These are phyloP conservation scores for Didymella pinodella DNA, from an alignment of 2,329 filamentous ascomycete genomes.

Conservation along the genomic window DNA sequence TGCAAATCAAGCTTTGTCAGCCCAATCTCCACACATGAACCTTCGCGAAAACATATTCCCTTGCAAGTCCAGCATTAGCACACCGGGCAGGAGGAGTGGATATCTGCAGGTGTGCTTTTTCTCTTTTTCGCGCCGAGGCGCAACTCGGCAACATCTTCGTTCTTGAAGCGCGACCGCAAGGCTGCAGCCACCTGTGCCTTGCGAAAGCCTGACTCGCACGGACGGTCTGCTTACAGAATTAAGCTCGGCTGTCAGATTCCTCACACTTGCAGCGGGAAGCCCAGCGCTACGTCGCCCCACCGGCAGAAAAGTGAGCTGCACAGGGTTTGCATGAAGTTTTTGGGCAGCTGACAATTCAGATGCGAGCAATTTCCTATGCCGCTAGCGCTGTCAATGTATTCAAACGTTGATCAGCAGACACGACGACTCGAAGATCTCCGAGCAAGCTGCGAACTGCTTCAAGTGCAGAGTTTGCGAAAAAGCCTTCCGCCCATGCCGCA, in stretches of 20 bases:
- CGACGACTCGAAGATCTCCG: conserved; percentile 5
- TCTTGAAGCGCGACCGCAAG: conserved; percentile 11
- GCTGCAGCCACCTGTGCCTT: conserved; percentile 11
- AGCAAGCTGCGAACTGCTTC: conserved; percentile 7
- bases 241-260: conserved; percentile 22
- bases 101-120: conserved; percentile 8
- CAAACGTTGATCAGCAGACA: conserved; percentile 12
- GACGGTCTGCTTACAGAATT: not conserved
- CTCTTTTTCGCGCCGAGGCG: conserved; percentile 19
- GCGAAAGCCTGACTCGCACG: conserved; percentile 10
- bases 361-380: not conserved
- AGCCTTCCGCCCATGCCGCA: not conserved
- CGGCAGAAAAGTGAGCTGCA: conserved; percentile 23
- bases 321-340: conserved; percentile 8
- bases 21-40: conserved; percentile 7
- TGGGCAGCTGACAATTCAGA: conserved; percentile 11
- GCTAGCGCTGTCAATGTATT: not conserved
- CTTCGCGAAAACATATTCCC: conserved; percentile 10
- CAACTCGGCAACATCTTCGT: conserved; percentile 17
- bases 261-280: conserved; percentile 21
- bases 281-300: conserved; percentile 13
- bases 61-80: conserved; percentile 1
- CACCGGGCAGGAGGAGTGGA: conserved; percentile 1
- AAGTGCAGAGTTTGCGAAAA: not conserved
- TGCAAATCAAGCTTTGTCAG: conserved; percentile 11